phyloP scores from a whole-genome alignment of 176 grass and related monocot genomes.

The Ampelocalamus luodianensis region DNA sequence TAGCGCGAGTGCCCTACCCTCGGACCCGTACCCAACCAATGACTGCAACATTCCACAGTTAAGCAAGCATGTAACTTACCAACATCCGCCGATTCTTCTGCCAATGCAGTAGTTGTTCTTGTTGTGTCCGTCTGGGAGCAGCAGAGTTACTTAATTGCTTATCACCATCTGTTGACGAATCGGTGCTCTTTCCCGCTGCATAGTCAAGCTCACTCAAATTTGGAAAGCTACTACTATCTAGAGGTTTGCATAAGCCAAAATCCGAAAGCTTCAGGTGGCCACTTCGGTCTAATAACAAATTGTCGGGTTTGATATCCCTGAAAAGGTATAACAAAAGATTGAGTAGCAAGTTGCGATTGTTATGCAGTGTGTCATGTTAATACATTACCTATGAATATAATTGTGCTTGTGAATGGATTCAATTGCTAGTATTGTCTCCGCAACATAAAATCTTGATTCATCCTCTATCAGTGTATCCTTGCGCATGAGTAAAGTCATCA shows the following conservation, averaged over 20 bases:
- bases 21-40: no score
- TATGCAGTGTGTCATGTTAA: not conserved
- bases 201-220: constrained; percentile 72
- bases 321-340: constrained; percentile 51
- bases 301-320: constrained; percentile 99
- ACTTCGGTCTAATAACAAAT: constrained; percentile 86
- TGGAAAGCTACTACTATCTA: constrained; percentile 87
- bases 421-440: constrained; percentile 76
- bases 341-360: not conserved
- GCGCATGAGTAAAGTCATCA: constrained; percentile 84
- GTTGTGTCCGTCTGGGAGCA: constrained; percentile 73
- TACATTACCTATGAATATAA: constrained; percentile 76
- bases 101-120: constrained; percentile 93
- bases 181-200: constrained; percentile 55
- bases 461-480: constrained; percentile 79
- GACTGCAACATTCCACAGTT: not conserved
- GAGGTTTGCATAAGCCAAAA: constrained; percentile 96
- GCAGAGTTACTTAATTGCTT: constrained; percentile 53
- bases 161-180: constrained; percentile 56
- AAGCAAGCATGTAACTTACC: constrained; percentile 53
- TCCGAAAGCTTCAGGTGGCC: constrained; percentile 97
- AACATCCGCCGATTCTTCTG: constrained; percentile 86
- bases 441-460: constrained; percentile 77
- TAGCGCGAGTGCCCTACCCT: no score
- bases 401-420: constrained; percentile 85